Evolutionary conservation across 2,329 filamentous ascomycete genomes (phyloP).

Genomic region (Amauroascus verrucosus): DNA sequence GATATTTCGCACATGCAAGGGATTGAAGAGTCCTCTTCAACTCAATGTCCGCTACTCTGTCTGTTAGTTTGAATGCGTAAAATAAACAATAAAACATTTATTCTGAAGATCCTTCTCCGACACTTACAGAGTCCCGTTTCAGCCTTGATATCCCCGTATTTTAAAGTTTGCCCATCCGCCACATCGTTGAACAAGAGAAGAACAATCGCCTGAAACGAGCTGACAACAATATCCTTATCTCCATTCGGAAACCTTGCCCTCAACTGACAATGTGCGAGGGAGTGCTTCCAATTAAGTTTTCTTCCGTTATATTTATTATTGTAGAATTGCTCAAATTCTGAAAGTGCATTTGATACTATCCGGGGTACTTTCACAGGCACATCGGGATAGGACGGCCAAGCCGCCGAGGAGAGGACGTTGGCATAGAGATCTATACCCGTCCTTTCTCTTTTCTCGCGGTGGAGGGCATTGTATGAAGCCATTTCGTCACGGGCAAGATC

Average conservation of each 20-base stretch:
- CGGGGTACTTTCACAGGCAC: constrained; percentile 62
- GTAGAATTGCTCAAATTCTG: constrained; percentile 77
- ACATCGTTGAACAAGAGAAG: constrained; percentile 79
- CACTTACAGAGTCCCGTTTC: constrained; percentile 60
- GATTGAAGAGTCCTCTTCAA: constrained; percentile 88
- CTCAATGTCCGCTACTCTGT: constrained; percentile 53
- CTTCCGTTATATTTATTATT: constrained; percentile 80
- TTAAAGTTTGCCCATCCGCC: constrained; percentile 51
- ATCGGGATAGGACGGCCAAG: constrained; percentile 89
- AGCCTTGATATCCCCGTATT: constrained; percentile 64
- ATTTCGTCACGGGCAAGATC: constrained; percentile 89
- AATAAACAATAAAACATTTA: neutral
- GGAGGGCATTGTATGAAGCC: constrained; percentile 66
- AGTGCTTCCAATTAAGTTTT: constrained; percentile 82
- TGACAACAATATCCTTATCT: constrained; percentile 78
- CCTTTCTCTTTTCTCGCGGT: constrained; percentile 49
- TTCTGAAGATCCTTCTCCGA: neutral
- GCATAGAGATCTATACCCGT: constrained; percentile 64
- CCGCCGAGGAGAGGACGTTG: constrained; percentile 77
- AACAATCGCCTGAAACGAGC: constrained; percentile 83
- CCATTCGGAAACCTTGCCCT: constrained; percentile 70
- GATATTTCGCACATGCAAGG: constrained; percentile 78
- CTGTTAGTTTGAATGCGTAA: neutral
- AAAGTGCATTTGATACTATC: constrained; percentile 64
- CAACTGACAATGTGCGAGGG: constrained; percentile 80